phyloP scores from a whole-genome alignment of 306 rosid species.

The Senna tora region DNA sequence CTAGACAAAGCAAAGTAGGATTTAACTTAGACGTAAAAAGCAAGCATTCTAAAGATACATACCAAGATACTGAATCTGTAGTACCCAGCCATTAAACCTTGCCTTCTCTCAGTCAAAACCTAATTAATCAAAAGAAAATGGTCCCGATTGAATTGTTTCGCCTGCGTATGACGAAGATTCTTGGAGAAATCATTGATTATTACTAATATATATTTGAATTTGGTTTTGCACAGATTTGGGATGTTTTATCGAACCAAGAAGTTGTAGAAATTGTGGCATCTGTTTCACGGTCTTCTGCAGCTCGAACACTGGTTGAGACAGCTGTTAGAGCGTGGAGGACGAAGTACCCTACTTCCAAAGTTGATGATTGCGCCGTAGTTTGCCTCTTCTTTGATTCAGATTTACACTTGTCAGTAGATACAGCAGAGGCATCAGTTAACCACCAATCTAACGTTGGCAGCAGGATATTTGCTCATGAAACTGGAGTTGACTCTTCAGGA shows the following conservation, averaged over 20 bases:
- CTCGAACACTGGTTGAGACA: constrained; percentile 58
- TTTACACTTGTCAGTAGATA: constrained; percentile 34
- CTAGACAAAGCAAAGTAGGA: no score
- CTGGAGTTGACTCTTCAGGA: neutral
- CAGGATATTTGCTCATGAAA: constrained; percentile 3
- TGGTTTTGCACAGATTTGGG: constrained; percentile 66
- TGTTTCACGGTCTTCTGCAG: constrained; percentile 58
- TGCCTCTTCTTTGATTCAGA: constrained; percentile 70
- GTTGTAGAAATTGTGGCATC: constrained; percentile 71
- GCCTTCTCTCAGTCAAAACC: no score
- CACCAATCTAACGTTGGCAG: constrained; percentile 15
- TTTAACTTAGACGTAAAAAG: no score
- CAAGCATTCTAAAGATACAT: no score
- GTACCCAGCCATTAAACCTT: no score
- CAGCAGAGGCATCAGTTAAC: constrained; percentile 27
- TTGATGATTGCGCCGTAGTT: constrained; percentile 84
- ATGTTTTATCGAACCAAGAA: constrained; percentile 76
- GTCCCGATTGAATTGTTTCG: no score
- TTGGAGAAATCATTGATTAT: neutral
- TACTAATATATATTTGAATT: constrained; percentile 4
- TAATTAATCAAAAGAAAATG: no score
- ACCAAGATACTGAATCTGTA: no score
- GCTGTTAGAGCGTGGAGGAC: constrained; percentile 72
- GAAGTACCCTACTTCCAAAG: constrained; percentile 54
- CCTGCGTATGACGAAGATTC: neutral